Evolutionary conservation across 306 rosid species (phyloP).

Genomic region (Cicer bijugum): DNA sequence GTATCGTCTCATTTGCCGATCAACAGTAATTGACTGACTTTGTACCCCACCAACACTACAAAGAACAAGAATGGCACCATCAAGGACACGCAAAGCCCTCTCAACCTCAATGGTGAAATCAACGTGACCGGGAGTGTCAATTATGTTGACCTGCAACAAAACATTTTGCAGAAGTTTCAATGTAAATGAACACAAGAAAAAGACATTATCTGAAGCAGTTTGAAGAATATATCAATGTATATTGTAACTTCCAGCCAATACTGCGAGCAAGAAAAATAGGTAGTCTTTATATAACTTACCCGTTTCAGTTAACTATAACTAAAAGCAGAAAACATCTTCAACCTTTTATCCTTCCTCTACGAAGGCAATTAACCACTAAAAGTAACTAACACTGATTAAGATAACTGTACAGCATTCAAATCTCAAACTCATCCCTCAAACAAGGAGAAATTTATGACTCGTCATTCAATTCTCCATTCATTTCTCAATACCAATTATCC

Average conservation of each 20-base stretch:
- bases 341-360: background rate
- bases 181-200: constrained; percentile 19
- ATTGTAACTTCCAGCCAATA: constrained; percentile 27
- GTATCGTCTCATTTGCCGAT: constrained; percentile 96
- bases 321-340: constrained; percentile 16
- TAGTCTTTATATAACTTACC: constrained; percentile 10
- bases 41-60: constrained; percentile 99
- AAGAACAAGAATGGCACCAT: constrained; percentile 98
- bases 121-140: constrained; percentile 98
- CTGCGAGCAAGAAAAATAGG: constrained; percentile 24
- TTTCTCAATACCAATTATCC: background rate
- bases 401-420: constrained; percentile 13
- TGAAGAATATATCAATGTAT: constrained; percentile 14
- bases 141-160: constrained; percentile 84
- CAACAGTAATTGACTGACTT: constrained; percentile 97
- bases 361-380: constrained; percentile 10
- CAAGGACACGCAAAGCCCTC: constrained; percentile 97
- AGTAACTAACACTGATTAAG: background rate
- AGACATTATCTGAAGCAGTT: constrained; percentile 1
- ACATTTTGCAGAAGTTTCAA: constrained; percentile 36
- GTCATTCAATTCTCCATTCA: background rate
- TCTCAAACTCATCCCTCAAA: constrained; percentile 5
- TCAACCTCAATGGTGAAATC: constrained; percentile 98
- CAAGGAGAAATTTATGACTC: background rate
- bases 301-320: constrained; percentile 27